Evolutionary conservation across 2,329 filamentous ascomycete genomes (phyloP), one percentile per base, ranked within the genome.

Genomic region (Aureobasidium subglaciale): DNA sequence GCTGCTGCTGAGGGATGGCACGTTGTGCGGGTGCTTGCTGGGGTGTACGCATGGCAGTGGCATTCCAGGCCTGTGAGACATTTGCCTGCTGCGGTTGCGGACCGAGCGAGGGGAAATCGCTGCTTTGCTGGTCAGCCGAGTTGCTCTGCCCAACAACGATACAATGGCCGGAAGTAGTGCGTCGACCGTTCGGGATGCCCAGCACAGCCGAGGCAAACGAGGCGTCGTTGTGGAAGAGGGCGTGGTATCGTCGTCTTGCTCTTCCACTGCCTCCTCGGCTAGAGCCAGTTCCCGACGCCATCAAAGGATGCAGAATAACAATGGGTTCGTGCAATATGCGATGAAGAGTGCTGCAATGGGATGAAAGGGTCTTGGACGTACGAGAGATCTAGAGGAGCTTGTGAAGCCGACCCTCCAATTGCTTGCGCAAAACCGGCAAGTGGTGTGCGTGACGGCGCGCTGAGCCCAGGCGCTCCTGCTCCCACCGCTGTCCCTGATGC

Each of bases 21-120:
- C 30, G 42, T 42, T 58, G 63, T 55, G 46, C 67, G 41, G 64
- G 66, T 25, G 61, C 60, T 13, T 60, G 55, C 58, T 62, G 69
- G 63, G 56, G 68, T 64, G 68, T 78, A 63, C 81, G 75, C 56
- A 75, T 78, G 20, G 78, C 76, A 60, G 78, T 81, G 48, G 78
- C 77, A 63, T 81, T 82, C 60, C 78, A 79, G 79, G 64, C 80
- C 74, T 62, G 78, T 70, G 70, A 79, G 74, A 43, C 75, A 70
- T 46, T 76, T 57, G 75, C 79, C 56, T 76, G 78, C 56, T 79
- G 75, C 60, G 78, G 73, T 64, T 82, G 79, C 29, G 80, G 74
- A 16, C 76, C 78, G 62, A 85, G 70, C 10, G 79, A 81, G 43
- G 82, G 82, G 56, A 85, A 85, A 65, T 85, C 82, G 64, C 82